Conservation (phyloP, 106 monocot genomes). For the Xerophyta viscosa region DNA sequence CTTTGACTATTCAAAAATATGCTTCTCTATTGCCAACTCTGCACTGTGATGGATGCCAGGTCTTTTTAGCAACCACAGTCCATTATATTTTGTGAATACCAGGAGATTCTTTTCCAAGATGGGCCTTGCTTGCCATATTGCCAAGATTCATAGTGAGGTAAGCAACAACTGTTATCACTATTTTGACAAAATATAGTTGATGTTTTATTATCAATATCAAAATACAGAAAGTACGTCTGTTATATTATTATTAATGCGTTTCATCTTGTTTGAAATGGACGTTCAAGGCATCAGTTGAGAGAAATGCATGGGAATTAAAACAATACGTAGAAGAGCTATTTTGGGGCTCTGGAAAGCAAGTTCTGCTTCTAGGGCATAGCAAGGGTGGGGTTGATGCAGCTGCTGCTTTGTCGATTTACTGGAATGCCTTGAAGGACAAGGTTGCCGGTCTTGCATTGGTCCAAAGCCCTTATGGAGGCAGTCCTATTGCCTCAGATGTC, state of each 20-base stretch:
- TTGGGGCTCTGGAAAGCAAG: constrained; percentile 82
- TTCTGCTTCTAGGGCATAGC: constrained; percentile 90
- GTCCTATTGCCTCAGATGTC: constrained; percentile 93
- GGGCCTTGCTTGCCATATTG: constrained; percentile 92
- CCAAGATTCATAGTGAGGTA: constrained; percentile 98
- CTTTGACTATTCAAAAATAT: too few relatives aligned
- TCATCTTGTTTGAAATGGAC: too few relatives aligned
- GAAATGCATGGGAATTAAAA: constrained; percentile 84
- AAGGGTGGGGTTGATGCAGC: constrained; percentile 98
- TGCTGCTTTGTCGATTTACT: constrained; percentile 89
- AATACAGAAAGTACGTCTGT: too few relatives aligned
- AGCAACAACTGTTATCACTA: too few relatives aligned
- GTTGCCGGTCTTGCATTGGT: constrained; percentile 83
- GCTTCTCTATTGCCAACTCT: too few relatives aligned
- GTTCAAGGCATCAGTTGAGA: constrained; percentile 76
- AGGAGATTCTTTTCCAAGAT: constrained; percentile 90
- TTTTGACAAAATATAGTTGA: too few relatives aligned
- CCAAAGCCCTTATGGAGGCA: constrained; percentile 95
- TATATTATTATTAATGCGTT: neutral
- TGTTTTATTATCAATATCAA: too few relatives aligned
- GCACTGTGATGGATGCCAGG: too few relatives aligned
- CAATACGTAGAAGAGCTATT: constrained; percentile 93
- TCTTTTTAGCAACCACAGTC: constrained; percentile 93
- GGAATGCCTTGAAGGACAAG: constrained; percentile 88
- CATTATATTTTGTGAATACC: constrained; percentile 89